These are phyloP conservation scores for Edaphochlamys debaryana DNA, from an alignment of 139 green algal species.

Conservation along the genomic window DNA sequence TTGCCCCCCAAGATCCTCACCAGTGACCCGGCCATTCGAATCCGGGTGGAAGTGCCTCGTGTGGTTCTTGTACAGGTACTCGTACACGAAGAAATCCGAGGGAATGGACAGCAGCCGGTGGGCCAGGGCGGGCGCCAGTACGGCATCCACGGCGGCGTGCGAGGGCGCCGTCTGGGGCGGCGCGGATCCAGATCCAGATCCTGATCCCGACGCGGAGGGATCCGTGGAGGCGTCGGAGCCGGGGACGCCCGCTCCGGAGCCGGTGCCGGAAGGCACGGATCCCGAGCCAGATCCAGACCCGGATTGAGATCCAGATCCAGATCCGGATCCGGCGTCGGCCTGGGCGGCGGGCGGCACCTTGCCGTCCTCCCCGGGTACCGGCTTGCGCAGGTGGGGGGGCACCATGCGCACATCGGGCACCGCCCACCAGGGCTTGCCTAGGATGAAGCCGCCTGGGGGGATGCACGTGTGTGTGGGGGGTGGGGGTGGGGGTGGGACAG, in stretches of 20 bases:
- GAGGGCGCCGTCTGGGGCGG: not conserved
- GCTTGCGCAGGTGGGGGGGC: not conserved
- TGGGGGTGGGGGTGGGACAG: no score
- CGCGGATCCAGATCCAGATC: no score
- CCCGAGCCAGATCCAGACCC: no score
- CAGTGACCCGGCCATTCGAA: not conserved
- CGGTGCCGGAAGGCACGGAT: no score
- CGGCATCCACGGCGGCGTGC: slow-evolving; percentile 20
- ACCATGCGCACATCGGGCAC: not conserved
- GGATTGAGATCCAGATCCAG: no score
- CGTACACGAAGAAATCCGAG: slow-evolving; percentile 54
- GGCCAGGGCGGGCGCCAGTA: slow-evolving; percentile 31
- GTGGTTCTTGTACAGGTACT: slow-evolving; percentile 60
- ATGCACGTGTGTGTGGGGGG: no score
- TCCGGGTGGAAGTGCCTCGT: slow-evolving; percentile 51
- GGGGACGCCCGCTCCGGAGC: not conserved
- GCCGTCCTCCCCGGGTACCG: not conserved
- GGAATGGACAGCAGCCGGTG: slow-evolving; percentile 35
- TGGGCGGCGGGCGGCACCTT: not conserved
- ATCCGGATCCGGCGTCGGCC: no score
- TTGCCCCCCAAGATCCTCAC: no score
- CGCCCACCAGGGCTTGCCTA: slow-evolving; percentile 38
- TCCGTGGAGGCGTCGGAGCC: not conserved
- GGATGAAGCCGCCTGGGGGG: slow-evolving; percentile 35
- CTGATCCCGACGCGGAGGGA: no score